Conservation (phyloP, 768 basidiomycete genomes). For the Calocybe cyanea region DNA sequence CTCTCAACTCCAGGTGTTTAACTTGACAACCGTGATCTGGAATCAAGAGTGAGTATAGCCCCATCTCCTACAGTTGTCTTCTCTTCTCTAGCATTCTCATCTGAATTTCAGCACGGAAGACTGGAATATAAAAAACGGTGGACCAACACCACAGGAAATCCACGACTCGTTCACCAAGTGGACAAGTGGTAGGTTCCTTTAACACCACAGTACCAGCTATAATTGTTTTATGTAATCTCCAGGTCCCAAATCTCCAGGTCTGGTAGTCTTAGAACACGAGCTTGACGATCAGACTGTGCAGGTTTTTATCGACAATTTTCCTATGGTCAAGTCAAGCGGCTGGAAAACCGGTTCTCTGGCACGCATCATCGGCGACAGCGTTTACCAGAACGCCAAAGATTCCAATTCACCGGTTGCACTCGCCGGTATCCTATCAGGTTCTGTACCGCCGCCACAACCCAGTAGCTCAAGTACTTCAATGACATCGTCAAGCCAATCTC, state of each 20-base stretch:
- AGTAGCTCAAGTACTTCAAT: background rate
- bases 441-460: background rate
- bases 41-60: constrained; percentile 67
- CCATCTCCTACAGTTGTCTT: background rate
- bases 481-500: background rate
- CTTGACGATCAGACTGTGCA: constrained; percentile 52
- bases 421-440: constrained; percentile 19
- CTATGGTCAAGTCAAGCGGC: constrained; percentile 57
- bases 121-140: constrained; percentile 56
- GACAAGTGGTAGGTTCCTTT: constrained; percentile 40
- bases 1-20: constrained; percentile 49
- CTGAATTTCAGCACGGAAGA: constrained; percentile 55
- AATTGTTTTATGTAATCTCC: background rate
- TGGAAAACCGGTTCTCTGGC: constrained; percentile 69
- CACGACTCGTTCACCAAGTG: constrained; percentile 49
- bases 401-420: constrained; percentile 27
- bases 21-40: constrained; percentile 83
- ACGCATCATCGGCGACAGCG: constrained; percentile 32
- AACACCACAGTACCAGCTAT: background rate
- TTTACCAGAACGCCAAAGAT: constrained; percentile 46
- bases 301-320: constrained; percentile 65
- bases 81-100: background rate
- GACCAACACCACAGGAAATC: constrained; percentile 46
- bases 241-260: constrained; percentile 73
- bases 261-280: constrained; percentile 87